Conservation (phyloP, 192 early-diverging fungal genomes). For the Globomyces pollinis-pini region DNA sequence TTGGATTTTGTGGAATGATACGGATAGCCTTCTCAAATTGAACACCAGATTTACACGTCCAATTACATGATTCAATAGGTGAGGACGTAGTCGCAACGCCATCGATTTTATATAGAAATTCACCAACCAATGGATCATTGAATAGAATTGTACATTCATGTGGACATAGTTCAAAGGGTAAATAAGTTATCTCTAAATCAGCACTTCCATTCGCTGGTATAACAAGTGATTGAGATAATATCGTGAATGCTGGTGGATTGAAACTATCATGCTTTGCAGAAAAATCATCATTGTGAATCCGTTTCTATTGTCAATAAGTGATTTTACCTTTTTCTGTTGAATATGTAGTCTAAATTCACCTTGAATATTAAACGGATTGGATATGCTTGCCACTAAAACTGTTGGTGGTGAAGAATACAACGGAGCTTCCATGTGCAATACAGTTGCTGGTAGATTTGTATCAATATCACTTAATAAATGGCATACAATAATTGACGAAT, state of each 20-base stretch:
- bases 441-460: conserved; percentile 13
- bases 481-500: conserved; percentile 32
- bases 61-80: conserved; percentile 23
- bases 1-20: conserved; percentile 26
- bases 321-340: conserved; percentile 21
- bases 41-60: conserved; percentile 31
- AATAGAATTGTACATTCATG: conserved; percentile 40
- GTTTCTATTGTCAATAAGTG: conserved; percentile 8
- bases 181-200: conserved; percentile 23
- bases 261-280: not conserved
- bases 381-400: conserved; percentile 21
- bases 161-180: conserved; percentile 36
- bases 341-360: conserved; percentile 31
- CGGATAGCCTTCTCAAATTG: conserved; percentile 38
- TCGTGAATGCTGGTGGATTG: conserved; percentile 28
- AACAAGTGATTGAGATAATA: conserved; percentile 9
- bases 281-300: conserved; percentile 5
- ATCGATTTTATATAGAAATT: conserved; percentile 41
- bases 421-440: conserved; percentile 21
- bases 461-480: conserved; percentile 25
- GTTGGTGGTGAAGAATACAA: conserved; percentile 36
- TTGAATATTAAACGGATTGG: conserved; percentile 27
- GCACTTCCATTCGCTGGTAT: conserved; percentile 20
- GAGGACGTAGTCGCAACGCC: conserved; percentile 24
- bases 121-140: conserved; percentile 32